These are phyloP conservation scores for Metschnikowia anglica DNA, from an alignment of 805 yeast species.

Conservation along the genomic window DNA sequence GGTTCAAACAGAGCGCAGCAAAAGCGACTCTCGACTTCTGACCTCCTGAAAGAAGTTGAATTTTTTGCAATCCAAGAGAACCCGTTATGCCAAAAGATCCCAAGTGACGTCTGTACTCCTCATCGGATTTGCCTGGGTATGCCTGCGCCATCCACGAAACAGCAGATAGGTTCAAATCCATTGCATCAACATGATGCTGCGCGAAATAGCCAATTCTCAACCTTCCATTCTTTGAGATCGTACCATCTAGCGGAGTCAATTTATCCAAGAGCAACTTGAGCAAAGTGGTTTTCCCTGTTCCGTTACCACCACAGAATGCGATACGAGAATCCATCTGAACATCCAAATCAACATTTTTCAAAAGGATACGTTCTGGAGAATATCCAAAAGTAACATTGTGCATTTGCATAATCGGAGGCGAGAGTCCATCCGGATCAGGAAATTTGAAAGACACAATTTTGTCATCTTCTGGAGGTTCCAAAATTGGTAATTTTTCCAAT, in stretches of 20 bases:
- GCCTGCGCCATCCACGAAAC: constrained; percentile 91
- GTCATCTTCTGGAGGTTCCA: constrained; percentile 95
- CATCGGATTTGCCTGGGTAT: constrained; percentile 92
- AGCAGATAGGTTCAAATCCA: constrained; percentile 83
- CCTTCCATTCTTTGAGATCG: constrained; percentile 76
- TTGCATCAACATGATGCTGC: constrained; percentile 97
- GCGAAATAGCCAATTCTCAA: constrained; percentile 95
- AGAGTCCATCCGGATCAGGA: constrained; percentile 90
- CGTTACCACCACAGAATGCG: constrained; percentile 98
- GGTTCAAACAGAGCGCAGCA: constrained; percentile 86
- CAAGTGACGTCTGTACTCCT: constrained; percentile 93
- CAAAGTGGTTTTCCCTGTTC: constrained; percentile 97
- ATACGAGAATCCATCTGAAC: constrained; percentile 93
- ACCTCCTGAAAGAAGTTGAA: constrained; percentile 92
- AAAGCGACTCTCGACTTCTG: constrained; percentile 98
- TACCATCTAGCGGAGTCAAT: constrained; percentile 72
- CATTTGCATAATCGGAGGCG: constrained; percentile 91
- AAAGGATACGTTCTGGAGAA: constrained; percentile 57
- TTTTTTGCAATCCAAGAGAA: constrained; percentile 85
- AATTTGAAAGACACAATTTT: constrained; percentile 80
- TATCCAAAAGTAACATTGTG: constrained; percentile 88
- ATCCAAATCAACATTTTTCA: constrained; percentile 79
- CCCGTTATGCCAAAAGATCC: constrained; percentile 98
- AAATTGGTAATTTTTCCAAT: constrained; percentile 86
- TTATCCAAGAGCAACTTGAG: constrained; percentile 82